These are phyloP conservation scores for Bipolaris bicolor DNA, from an alignment of 2,329 filamentous ascomycete species.

Conservation along the genomic window DNA sequence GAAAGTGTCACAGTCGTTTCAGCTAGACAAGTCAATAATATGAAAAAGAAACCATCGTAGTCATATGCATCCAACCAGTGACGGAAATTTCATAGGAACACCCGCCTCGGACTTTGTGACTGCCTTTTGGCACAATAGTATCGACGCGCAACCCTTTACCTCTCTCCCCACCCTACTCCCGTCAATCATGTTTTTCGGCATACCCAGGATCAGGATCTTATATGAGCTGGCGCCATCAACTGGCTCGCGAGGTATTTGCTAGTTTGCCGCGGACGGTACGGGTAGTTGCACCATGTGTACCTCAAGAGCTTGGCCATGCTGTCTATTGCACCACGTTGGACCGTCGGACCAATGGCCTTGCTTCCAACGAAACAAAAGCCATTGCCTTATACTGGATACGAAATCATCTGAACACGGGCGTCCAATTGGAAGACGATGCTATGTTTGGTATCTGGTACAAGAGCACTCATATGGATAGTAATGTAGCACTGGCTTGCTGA, in stretches of 20 bases:
- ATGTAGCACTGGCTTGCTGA: conserved; percentile 21
- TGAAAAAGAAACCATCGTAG: conserved; percentile 5
- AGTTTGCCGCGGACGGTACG: neutral
- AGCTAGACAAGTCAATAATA: neutral
- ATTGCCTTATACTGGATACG: neutral
- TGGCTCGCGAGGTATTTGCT: neutral
- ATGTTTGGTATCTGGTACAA: conserved; percentile 4
- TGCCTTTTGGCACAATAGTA: conserved; percentile 16
- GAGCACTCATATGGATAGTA: conserved; percentile 21
- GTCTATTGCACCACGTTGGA: conserved; percentile 20
- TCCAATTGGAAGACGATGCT: conserved; percentile 10
- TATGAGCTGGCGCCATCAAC: neutral
- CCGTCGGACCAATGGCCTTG: conserved; percentile 13
- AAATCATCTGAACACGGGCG: conserved; percentile 8
- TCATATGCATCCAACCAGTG: conserved; percentile 31
- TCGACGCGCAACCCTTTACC: neutral
- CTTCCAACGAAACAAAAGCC: conserved; percentile 12
- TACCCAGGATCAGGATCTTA: neutral
- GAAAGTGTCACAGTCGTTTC: neutral
- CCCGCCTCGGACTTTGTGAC: conserved; percentile 10
- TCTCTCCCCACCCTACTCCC: neutral
- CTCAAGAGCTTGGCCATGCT: conserved; percentile 16
- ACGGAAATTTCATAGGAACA: conserved; percentile 25
- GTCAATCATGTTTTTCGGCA: neutral
- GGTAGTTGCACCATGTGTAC: conserved; percentile 25